Conservation (phyloP, 2,329 filamentous ascomycete species). For the Diaporthe ilicicola region DNA sequence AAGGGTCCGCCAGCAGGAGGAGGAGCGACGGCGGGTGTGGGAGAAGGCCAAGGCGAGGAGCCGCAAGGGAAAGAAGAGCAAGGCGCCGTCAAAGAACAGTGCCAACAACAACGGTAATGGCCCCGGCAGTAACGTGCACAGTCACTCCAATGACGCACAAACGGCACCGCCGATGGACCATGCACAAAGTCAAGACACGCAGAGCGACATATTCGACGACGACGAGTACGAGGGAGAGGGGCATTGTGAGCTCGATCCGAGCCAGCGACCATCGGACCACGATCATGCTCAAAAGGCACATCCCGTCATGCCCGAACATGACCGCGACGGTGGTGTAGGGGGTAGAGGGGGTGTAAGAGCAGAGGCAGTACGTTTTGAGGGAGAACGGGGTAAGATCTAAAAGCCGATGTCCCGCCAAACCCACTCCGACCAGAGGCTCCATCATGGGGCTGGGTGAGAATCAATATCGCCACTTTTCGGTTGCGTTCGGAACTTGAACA, state of each 20-base stretch:
- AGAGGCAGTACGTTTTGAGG: constrained; percentile 6
- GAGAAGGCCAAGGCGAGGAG: constrained; percentile 96
- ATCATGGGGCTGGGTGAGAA: neutral
- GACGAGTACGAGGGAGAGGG: constrained; percentile 32
- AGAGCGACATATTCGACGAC: constrained; percentile 33
- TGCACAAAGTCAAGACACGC: constrained; percentile 35
- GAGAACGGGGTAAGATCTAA: constrained; percentile 5
- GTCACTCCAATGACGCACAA: constrained; percentile 29
- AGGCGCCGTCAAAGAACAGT: constrained; percentile 64
- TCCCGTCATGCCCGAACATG: neutral
- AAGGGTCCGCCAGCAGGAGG: constrained; percentile 81
- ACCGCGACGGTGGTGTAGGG: constrained; percentile 18
- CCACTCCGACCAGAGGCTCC: neutral
- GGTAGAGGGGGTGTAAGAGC: constrained; percentile 1
- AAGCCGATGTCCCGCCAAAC: neutral
- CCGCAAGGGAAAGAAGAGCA: constrained; percentile 87
- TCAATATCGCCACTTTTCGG: neutral
- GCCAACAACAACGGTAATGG: constrained; percentile 38
- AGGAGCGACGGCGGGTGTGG: constrained; percentile 83
- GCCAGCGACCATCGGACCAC: constrained; percentile 19
- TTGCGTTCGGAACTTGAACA: neutral
- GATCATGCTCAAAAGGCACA: neutral
- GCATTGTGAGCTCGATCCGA: constrained; percentile 28
- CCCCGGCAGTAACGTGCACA: constrained; percentile 35
- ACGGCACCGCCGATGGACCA: constrained; percentile 37